Base-by-base conservation (phyloP, 768 basidiomycete species). In the Daedaleopsis sinensis region DNA sequence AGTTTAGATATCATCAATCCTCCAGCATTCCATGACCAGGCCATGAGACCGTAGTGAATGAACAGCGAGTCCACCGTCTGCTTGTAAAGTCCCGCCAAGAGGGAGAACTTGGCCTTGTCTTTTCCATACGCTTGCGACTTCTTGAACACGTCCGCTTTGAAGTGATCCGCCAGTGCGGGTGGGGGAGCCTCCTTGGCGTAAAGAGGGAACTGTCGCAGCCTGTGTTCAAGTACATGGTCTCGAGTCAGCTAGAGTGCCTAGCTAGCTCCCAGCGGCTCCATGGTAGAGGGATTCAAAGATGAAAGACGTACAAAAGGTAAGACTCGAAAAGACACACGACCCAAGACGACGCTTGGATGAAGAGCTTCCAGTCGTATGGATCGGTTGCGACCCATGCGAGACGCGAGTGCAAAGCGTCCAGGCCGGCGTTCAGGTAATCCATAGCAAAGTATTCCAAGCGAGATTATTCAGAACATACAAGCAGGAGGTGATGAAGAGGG, bases 81-180 rank as follows among this genome's bases (percentile, higher is more conserved):
- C 69, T 88, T 88, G 74, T 85, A 90, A 55, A 95, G 65, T 1
- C 88, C 86, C 0, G 90, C 86, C 67, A 92, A 70, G 43, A 96
- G 74, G 3, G 88, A 84, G 73, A 91, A 96, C 68, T 84, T 83
- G 12, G 94, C 91, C 76, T 97, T 97, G 82, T 94, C 92, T 53
- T 83, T 85, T 19, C 94, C 94, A 76, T 99, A 99, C 44, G 81
- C 77, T 73, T 99, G 96, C 0, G 94, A 95, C 69, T 97, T 97
- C 62, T 86, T 80, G 73, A 96, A 96, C 15, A 86, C 87, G 2
- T 88, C 84, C 11, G 76, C 71, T 16, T 82, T 80, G 67, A 96
- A 88, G 71, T 94, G 88, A 1, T 74, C 74, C 4, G 84, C 86
- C 3, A 97, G 83, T 3, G 84, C 86, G 2, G 82, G 70, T 1